These are phyloP conservation scores for Diaporthe citriasiana DNA, from an alignment of 2,329 filamentous ascomycete genomes.

Conservation along the genomic window DNA sequence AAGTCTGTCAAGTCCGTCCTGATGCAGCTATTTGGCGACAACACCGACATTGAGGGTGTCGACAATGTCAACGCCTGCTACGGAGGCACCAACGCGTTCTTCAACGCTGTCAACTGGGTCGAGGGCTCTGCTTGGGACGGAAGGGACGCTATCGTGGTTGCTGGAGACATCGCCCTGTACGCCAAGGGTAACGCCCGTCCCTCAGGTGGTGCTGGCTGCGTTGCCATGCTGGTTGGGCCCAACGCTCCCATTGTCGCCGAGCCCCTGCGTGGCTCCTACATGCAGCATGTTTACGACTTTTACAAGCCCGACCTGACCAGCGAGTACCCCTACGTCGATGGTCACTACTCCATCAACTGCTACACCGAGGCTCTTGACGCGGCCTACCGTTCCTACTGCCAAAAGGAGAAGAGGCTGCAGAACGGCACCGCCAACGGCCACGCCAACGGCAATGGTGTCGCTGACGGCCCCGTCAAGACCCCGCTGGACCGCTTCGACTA, in stretches of 20 bases:
- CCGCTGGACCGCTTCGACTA: slow-evolving; percentile 86
- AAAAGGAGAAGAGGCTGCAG: slow-evolving; percentile 74
- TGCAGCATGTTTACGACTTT: slow-evolving; percentile 89
- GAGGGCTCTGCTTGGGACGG: slow-evolving; percentile 91
- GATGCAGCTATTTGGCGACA: slow-evolving; percentile 88
- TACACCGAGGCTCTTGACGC: slow-evolving; percentile 85
- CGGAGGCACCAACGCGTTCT: slow-evolving; percentile 86
- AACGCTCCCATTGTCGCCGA: slow-evolving; percentile 83
- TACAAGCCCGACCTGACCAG: slow-evolving; percentile 91
- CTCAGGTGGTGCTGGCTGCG: slow-evolving; percentile 83
- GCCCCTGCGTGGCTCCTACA: slow-evolving; percentile 83
- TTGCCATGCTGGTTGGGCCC: slow-evolving; percentile 84
- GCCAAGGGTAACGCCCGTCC: slow-evolving; percentile 86
- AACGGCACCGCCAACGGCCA: slow-evolving; percentile 61
- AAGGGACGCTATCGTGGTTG: slow-evolving; percentile 83
- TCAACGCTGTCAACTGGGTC: slow-evolving; percentile 88
- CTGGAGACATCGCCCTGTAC: slow-evolving; percentile 88
- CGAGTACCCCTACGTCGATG: slow-evolving; percentile 89
- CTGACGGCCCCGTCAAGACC: slow-evolving; percentile 69
- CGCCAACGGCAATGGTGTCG: slow-evolving; percentile 69
- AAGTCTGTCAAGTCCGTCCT: slow-evolving; percentile 91
- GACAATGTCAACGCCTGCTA: slow-evolving; percentile 91
- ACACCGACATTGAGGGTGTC: slow-evolving; percentile 87
- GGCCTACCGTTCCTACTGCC: slow-evolving; percentile 85
- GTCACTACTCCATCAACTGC: slow-evolving; percentile 86